Evolutionary conservation across 495 filamentous ascomycete genomes (phyloP), one percentile per base, ranked within the genome.

Genomic region (Pyronema domesticum): DNA sequence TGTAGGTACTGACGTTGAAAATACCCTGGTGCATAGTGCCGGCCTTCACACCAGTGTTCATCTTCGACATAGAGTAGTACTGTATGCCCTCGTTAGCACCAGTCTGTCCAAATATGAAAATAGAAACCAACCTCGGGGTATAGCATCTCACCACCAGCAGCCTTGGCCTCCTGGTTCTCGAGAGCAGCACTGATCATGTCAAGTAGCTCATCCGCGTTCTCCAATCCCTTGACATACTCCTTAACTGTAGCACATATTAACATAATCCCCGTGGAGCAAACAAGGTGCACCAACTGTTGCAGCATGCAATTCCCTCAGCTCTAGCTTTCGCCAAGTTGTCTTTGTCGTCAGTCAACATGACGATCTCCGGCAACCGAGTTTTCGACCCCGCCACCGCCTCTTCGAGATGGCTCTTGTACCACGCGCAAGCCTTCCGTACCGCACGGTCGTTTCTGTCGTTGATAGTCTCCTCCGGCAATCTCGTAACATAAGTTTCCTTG

Each of bases 381-480:
- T 74, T 78, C 56, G 75, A 76, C 46, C 71, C 69, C 0, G 67
- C 62, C 15, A 75, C 66, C 7, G 77, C 75, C 54, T 76, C 69
- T 56, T 73, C 69, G 43, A 98, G 70, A 68, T 98, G 91, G 51
- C 84, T 76, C 39, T 72, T 73, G 62, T 98, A 98, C 91, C 91
- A 98, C 60, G 76, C 79, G 40, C 86, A 85, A 6, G 89, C 86
- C 58, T 76, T 78, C 40, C 93, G 76, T 9, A 98, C 85, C 18
- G 91, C 89, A 53, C 87, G 77, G 63, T 98, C 91, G 64, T 98
- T 98, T 40, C 91, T 78, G 66, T 98, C 91, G 63, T 98, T 98
- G 69, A 96, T 94, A 6, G 80, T 82, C 70, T 98, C 91, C 18
- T 84, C 82, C 18, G 70, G 72, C 23, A 79, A 73, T 60, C 91